Percentiles rank a stretch among this genome's conserved stretches.
Conservation (phyloP, 2,329 filamentous ascomycete species). For the Pseudocercospora fuligena region DNA sequence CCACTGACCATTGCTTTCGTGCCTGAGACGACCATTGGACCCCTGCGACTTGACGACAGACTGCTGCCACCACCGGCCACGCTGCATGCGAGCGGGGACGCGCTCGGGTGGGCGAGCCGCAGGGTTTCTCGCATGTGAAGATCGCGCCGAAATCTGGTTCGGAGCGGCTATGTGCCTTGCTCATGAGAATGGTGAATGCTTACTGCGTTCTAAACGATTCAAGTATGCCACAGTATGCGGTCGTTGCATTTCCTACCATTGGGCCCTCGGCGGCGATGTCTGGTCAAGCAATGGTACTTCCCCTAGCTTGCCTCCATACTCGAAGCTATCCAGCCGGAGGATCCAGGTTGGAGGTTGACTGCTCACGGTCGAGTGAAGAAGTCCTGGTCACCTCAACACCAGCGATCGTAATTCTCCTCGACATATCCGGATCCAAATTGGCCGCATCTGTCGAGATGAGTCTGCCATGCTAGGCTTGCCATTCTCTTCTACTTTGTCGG, state of each 20-base stretch:
- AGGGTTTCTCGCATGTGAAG: constrained; percentile 9
- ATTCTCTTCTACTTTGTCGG: too few species aligned
- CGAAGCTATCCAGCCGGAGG: neutral
- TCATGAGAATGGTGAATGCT: neutral
- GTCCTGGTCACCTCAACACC: neutral
- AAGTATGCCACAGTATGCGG: neutral
- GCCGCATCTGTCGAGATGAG: too few species aligned
- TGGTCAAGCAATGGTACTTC: neutral
- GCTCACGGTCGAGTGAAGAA: neutral
- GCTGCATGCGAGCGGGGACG: constrained; percentile 14
- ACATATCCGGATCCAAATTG: too few species aligned
- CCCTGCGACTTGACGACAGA: constrained; percentile 8
- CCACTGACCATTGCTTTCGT: constrained; percentile 8
- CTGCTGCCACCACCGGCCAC: constrained; percentile 2
- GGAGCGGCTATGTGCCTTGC: neutral
- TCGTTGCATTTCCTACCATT: neutral
- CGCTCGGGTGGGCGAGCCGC: neutral
- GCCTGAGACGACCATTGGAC: constrained; percentile 12
- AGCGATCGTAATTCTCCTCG: neutral
- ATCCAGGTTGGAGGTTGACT: neutral
- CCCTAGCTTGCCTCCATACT: neutral
- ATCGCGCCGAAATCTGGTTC: neutral
- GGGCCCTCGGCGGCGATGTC: neutral
- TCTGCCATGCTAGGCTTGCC: too few species aligned
- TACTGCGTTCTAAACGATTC: neutral